phyloP scores from a whole-genome alignment of 225 moss, liverwort and hornwort species.

The Pleurozium schreberi region DNA sequence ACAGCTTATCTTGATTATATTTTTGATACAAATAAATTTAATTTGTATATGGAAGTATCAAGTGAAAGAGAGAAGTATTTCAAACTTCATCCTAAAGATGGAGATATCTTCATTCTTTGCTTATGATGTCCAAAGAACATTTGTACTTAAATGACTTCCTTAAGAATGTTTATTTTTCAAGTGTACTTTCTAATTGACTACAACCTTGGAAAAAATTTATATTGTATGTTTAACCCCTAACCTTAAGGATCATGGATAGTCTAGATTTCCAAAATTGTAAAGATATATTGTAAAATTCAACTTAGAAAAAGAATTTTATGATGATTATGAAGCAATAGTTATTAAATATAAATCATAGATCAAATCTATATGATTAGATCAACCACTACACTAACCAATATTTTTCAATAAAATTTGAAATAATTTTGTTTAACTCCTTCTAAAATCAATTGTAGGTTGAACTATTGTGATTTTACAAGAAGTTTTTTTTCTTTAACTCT shows the following conservation, averaged over 20 bases:
- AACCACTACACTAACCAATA: background rate
- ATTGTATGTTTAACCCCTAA: accelerated
- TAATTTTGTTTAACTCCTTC: too few species aligned
- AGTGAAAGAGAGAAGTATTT: background rate
- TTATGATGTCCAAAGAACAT: background rate
- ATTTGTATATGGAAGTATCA: background rate
- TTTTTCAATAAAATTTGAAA: background rate
- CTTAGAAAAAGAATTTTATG: background rate
- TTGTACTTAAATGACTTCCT: accelerated
- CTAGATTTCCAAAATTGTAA: background rate
- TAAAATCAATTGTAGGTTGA: too few species aligned
- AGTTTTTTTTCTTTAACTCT: accelerated
- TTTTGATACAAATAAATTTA: background rate
- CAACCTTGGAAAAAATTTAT: background rate
- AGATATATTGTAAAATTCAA: background rate
- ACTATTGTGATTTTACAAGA: background rate
- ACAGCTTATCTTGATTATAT: background rate
- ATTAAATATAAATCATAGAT: background rate
- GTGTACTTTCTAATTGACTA: background rate
- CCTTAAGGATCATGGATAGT: background rate
- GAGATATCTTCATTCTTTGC: background rate
- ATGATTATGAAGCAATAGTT: background rate
- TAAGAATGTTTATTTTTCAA: too few species aligned
- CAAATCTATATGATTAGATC: background rate
- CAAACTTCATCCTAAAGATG: too few species aligned